These are phyloP conservation scores for Elsinoe perseae DNA, from an alignment of 2,329 filamentous ascomycete species.

Conservation along the genomic window DNA sequence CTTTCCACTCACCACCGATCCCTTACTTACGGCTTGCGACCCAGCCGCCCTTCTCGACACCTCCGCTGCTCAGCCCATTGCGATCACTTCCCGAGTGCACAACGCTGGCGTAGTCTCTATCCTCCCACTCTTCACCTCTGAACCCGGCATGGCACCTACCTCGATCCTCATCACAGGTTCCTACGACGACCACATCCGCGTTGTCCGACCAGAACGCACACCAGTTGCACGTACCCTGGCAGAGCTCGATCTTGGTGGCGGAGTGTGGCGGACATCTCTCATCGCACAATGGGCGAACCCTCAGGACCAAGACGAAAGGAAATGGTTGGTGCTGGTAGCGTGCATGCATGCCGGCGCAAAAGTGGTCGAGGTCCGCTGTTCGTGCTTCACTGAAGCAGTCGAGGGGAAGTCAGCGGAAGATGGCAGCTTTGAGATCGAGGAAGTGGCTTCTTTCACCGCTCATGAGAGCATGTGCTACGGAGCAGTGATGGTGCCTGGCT, in stretches of 20 bases:
- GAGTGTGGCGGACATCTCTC: conserved; percentile 78
- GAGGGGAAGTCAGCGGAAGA: conserved; percentile 33
- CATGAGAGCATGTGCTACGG: conserved; percentile 96
- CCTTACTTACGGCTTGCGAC: conserved; percentile 43
- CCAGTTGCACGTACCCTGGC: conserved; percentile 49
- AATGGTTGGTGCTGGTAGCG: conserved; percentile 61
- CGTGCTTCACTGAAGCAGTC: conserved; percentile 23
- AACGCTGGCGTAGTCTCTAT: conserved; percentile 84
- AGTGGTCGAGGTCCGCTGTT: conserved; percentile 45
- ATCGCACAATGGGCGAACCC: conserved; percentile 31
- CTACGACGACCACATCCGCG: conserved; percentile 77
- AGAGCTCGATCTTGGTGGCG: conserved; percentile 61
- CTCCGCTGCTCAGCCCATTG: neutral
- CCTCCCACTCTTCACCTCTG: conserved; percentile 53
- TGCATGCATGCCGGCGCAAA: conserved; percentile 88
- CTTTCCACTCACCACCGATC: conserved; percentile 22
- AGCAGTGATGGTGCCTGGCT: conserved; percentile 55
- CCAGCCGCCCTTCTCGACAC: conserved; percentile 50
- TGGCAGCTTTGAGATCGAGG: conserved; percentile 51
- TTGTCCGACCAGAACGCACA: conserved; percentile 44
- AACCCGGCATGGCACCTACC: conserved; percentile 27
- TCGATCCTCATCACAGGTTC: conserved; percentile 70
- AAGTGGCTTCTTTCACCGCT: conserved; percentile 68
- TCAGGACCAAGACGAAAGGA: conserved; percentile 17
- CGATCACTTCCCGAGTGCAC: conserved; percentile 48